Percentiles rank a stretch among this genome's conserved stretches.
Conservation (phyloP, 345 rosid genomes). For the Chamaenerion angustifolium region DNA sequence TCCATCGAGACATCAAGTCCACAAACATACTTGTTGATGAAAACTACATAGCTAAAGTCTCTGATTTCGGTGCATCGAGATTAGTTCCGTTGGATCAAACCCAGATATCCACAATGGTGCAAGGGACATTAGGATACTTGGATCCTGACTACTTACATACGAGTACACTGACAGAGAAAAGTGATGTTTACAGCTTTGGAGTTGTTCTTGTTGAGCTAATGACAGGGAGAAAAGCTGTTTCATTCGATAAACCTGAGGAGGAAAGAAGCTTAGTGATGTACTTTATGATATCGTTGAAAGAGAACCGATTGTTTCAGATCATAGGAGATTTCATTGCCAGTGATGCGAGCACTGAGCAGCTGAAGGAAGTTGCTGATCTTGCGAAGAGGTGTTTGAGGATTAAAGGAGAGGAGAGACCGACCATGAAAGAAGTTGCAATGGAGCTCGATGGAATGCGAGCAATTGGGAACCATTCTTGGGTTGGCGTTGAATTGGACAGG, state of each 20-base stretch:
- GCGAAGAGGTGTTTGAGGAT: slow-evolving; percentile 16
- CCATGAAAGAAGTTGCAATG: slow-evolving; percentile 22
- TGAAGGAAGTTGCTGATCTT: slow-evolving; percentile 13
- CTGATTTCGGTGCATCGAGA: slow-evolving; percentile 41
- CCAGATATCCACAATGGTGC: slow-evolving; percentile 30
- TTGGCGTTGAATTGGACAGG: not conserved
- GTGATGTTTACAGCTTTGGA: slow-evolving; percentile 39
- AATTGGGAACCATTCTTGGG: not conserved
- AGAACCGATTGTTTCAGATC: slow-evolving; percentile 9
- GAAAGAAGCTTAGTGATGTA: slow-evolving; percentile 16
- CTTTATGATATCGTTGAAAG: slow-evolving; percentile 17
- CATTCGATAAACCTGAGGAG: slow-evolving; percentile 14
- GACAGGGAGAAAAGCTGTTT: slow-evolving; percentile 18
- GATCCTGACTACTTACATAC: slow-evolving; percentile 34
- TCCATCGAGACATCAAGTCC: slow-evolving; percentile 29
- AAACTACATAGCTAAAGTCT: slow-evolving; percentile 21
- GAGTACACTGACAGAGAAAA: slow-evolving; percentile 19
- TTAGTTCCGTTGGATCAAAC: slow-evolving; percentile 25
- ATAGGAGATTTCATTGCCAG: slow-evolving; percentile 10
- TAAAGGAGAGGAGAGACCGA: slow-evolving; percentile 24
- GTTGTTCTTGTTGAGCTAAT: slow-evolving; percentile 31
- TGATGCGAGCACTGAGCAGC: slow-evolving; percentile 4
- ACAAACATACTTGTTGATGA: slow-evolving; percentile 33
- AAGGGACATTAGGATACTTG: slow-evolving; percentile 34
- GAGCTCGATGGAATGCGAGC: slow-evolving; percentile 13